Base-by-base conservation (phyloP, 805 yeast genomes). In the Grigorovia transvaalensis region DNA sequence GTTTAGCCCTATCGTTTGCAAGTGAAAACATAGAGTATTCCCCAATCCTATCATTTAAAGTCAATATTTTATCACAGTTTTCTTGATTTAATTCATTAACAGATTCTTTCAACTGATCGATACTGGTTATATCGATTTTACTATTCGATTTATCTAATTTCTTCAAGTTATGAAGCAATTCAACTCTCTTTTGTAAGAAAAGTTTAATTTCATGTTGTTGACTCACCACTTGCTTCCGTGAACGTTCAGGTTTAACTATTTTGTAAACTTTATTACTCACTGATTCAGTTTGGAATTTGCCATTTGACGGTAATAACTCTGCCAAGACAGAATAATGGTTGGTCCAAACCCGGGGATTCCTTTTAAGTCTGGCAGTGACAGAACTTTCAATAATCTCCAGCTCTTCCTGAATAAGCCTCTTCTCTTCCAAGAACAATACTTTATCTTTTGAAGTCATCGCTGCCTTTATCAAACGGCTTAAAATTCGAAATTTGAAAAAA, bases 361-460 rank as follows among this genome's bases (percentile, higher is more conserved):
- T 61, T 49, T 73, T 71, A 4, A 88, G 68, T 50, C 97, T 70
- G 47, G 75, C 76, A 0, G 84, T 66, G 0, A 88, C 73, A 0
- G 88, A 88, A 30, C 68, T 59, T 59, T 90, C 95, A 3, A 91
- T 75, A 2, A 79, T 68, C 55, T 90, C 95, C 18, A 86, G 65
- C 61, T 85, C 93, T 59, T 83, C 88, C 8, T 79, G 53, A 1
- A 68, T 51, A 3, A 57, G 51, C 48, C 82, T 61, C 42, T 65
- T 63, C 3, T 56, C 56, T 47, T 79, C 82, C 35, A 53, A 23
- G 27, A 23, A 6, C 6, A 23, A 23, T 6, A 23, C 27, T 23
- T 23, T 23, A 23, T 3, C 27, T 23, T 23, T 23, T 23, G 27
- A 46, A 1, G 29, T 6, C 53, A 50, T 50, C 12, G 17, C 40